Conservation (phyloP, 2,329 filamentous ascomycete species). For the Pestalotiopsis sp. region DNA sequence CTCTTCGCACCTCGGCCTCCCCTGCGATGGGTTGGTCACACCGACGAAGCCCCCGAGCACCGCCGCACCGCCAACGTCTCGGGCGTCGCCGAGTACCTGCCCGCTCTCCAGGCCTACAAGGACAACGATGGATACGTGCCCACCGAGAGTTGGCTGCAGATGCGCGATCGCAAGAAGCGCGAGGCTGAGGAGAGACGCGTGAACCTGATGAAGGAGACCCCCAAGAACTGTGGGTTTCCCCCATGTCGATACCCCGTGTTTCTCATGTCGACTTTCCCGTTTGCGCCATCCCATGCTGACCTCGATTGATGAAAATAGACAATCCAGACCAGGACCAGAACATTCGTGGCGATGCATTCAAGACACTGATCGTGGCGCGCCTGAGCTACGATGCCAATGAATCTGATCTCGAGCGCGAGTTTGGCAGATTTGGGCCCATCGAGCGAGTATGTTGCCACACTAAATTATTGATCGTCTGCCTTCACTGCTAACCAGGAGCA, state of each 20-base stretch:
- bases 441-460: constrained; percentile 68
- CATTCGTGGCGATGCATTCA: constrained; percentile 90
- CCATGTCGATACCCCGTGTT: constrained; percentile 3
- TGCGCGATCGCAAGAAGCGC: constrained; percentile 77
- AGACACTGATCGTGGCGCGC: constrained; percentile 89
- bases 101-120: constrained; percentile 75
- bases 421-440: constrained; percentile 90
- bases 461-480: neutral
- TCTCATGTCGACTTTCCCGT: neutral
- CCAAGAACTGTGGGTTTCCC: constrained; percentile 60
- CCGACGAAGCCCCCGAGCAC: constrained; percentile 81
- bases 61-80: constrained; percentile 73
- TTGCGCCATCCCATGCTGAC: constrained; percentile 16
- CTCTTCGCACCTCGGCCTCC: constrained; percentile 95
- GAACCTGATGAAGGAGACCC: constrained; percentile 63
- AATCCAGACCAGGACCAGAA: constrained; percentile 85
- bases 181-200: constrained; percentile 77
- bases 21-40: constrained; percentile 83
- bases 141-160: constrained; percentile 92
- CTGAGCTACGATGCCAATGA: constrained; percentile 88
- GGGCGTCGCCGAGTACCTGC: constrained; percentile 75
- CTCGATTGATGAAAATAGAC: constrained; percentile 52
- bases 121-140: constrained; percentile 76
- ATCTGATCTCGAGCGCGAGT: constrained; percentile 89
- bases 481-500: constrained; percentile 36